Conservation (phyloP, 148 eudicot species). For the Silene latifolia region DNA sequence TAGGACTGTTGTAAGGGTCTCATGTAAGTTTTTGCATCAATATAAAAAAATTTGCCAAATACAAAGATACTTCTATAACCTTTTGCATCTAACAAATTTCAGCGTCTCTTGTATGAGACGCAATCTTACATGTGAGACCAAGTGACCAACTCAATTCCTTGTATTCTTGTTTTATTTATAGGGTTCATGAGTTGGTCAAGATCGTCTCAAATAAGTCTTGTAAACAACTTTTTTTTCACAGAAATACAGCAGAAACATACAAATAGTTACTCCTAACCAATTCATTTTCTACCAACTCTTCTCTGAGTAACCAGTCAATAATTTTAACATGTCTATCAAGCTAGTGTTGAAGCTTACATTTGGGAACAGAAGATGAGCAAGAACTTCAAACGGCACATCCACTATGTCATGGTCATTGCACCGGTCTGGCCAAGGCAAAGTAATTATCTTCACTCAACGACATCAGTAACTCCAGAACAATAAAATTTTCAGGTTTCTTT, state of each 20-base stretch:
- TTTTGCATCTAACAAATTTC: too few relatives aligned
- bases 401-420: conserved; percentile 23
- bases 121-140: too few relatives aligned
- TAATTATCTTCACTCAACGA: conserved; percentile 47
- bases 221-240: too few relatives aligned
- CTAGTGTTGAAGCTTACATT: conserved; percentile 17
- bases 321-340: neutral
- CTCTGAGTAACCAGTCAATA: neutral
- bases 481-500: conserved; percentile 41
- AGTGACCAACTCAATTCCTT: too few relatives aligned
- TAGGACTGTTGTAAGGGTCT: too few relatives aligned
- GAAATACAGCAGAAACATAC: neutral
- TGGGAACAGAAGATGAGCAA: neutral
- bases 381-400: conserved; percentile 6
- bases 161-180: too few relatives aligned
- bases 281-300: neutral
- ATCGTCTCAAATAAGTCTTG: too few relatives aligned
- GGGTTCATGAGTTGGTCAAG: too few relatives aligned
- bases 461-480: conserved; percentile 66
- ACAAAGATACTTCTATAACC: too few relatives aligned
- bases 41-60: too few relatives aligned
- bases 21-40: too few relatives aligned
- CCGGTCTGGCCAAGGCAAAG: conserved; percentile 70
- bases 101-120: too few relatives aligned
- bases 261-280: neutral